Evolutionary conservation across 1,284 basidiomycete species (phyloP).

Genomic region (Crocinoboletus sp.): DNA sequence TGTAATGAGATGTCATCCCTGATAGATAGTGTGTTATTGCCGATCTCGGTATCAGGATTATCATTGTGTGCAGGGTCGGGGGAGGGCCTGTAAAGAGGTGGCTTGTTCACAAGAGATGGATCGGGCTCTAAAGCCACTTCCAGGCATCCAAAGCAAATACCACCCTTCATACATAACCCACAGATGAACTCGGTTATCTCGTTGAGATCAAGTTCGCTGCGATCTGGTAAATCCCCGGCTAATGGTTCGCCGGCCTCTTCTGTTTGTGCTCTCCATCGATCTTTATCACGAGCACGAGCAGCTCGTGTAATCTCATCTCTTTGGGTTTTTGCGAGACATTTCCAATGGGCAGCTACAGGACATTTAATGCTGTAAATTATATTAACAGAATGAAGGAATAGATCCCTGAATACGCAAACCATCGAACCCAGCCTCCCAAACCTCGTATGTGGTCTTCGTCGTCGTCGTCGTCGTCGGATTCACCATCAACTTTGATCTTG

Average conservation of each 20-base stretch:
- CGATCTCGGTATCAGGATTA: slow-evolving; percentile 32
- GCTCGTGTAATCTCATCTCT: slow-evolving; percentile 70
- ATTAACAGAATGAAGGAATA: slow-evolving; percentile 10
- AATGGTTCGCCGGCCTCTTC: slow-evolving; percentile 13
- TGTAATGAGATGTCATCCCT: slow-evolving; percentile 12
- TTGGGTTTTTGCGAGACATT: slow-evolving; percentile 63
- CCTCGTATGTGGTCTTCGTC: slow-evolving; percentile 50
- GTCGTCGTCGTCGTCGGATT: slow-evolving; percentile 43
- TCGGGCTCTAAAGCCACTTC: slow-evolving; percentile 51
- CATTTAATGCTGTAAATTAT: slow-evolving; percentile 58
- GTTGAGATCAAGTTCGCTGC: slow-evolving; percentile 42
- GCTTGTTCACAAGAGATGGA: slow-evolving; percentile 20
- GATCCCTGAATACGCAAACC: slow-evolving; percentile 42
- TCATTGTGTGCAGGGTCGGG: slow-evolving; percentile 12
- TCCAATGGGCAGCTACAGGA: slow-evolving; percentile 76
- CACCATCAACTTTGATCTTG: slow-evolving; percentile 35
- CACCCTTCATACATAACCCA: slow-evolving; percentile 68
- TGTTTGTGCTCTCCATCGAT: slow-evolving; percentile 35
- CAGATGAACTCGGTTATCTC: slow-evolving; percentile 79
- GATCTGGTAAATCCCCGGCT: slow-evolving; percentile 24
- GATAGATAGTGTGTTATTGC: slow-evolving; percentile 22
- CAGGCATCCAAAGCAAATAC: slow-evolving; percentile 75
- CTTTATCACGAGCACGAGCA: slow-evolving; percentile 48
- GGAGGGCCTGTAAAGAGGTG: slow-evolving; percentile 10
- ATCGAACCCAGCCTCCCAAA: slow-evolving; percentile 83